Evolutionary conservation across 129 eudicot genomes (phyloP), one percentile per base, ranked within the genome.

Genomic region (Kitagawia praeruptora): DNA sequence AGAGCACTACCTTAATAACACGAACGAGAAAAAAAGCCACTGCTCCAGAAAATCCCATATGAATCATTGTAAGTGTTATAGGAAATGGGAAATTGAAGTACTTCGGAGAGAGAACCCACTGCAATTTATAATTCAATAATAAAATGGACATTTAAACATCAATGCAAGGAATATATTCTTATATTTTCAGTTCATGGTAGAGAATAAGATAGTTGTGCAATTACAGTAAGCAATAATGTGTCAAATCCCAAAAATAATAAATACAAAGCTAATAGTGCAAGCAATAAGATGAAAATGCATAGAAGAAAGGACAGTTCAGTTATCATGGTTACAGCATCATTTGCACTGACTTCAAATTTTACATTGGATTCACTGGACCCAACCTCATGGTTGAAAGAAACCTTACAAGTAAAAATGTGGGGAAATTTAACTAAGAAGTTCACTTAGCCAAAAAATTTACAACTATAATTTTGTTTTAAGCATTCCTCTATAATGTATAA

Each of bases 51-150:
- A 95, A 95, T 47, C 97, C 97, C 99, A 95, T 95, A 81, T 95
- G 99, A 78, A 95, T 92, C 99, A 92, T 95, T 41, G 99, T 95
- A 71, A 95, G 97, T 56, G 99, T 95, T 79, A 95, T 92, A 28
- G 99, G 99, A 41, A 95, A 85, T 18, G 99, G 93, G 78, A 95
- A 95, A 82, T 89, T 95, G 88, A 95, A 95, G 83, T 95, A 92
- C 81, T 95, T 95, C 77, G 97, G 97, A 66, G 99, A 95, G 85
- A 95, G 99, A 85, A 95, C 99, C 99, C 99, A 95, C 99, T 95
- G 97, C 90, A 88, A 66, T 58, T 39, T 70, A 77, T 31, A 8
- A 61, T 81, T 11, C 37, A 63, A 81, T n/a, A 61, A 46, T 25
- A 45, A 45, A 41, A 18, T 74, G n/a, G 53, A 42, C 51, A 73